Conservation (phyloP, 2,329 filamentous ascomycete species). For the Diaporthe humulicola region DNA sequence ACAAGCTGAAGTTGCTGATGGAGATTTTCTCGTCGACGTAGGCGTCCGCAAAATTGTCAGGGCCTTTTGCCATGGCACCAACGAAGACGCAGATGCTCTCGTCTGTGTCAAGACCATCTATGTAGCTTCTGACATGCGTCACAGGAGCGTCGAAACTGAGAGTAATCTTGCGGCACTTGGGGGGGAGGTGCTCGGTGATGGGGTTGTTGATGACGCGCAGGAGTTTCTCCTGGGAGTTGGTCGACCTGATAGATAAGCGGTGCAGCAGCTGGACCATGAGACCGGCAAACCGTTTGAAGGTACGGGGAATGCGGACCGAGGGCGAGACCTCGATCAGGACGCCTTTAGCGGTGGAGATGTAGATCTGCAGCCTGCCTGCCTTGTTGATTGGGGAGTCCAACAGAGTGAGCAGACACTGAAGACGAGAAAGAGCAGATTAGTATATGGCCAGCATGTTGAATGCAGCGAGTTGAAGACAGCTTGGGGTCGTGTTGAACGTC, state of each 20-base stretch:
- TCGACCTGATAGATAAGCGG: conserved; percentile 94
- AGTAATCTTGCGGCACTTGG: conserved; percentile 97
- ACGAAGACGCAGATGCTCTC: conserved; percentile 99
- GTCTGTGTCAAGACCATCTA: conserved; percentile 80
- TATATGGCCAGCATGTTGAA: conserved; percentile 57
- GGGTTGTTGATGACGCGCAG: conserved; percentile 98
- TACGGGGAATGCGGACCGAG: conserved; percentile 96
- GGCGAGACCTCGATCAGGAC: conserved; percentile 98
- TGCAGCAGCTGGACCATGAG: conserved; percentile 98
- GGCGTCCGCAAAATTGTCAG: conserved; percentile 93
- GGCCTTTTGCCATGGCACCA: conserved; percentile 97
- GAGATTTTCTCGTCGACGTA: conserved; percentile 98
- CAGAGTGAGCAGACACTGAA: conserved; percentile 93
- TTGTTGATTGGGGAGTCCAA: conserved; percentile 99
- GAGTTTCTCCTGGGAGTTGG: conserved; percentile 97
- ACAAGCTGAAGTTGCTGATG: conserved; percentile 98
- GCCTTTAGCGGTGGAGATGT: conserved; percentile 97
- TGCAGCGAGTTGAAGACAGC: conserved; percentile 49
- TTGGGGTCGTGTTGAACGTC: conserved; percentile 36
- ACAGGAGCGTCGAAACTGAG: conserved; percentile 93
- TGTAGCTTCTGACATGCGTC: conserved; percentile 89
- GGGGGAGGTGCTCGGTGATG: conserved; percentile 95
- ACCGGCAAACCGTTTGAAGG: conserved; percentile 98
- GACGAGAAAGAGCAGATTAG: conserved; percentile 46
- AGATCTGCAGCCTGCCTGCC: conserved; percentile 96